Conservation (phyloP, 2,329 filamentous ascomycete genomes). For the Nakataea oryzae region DNA sequence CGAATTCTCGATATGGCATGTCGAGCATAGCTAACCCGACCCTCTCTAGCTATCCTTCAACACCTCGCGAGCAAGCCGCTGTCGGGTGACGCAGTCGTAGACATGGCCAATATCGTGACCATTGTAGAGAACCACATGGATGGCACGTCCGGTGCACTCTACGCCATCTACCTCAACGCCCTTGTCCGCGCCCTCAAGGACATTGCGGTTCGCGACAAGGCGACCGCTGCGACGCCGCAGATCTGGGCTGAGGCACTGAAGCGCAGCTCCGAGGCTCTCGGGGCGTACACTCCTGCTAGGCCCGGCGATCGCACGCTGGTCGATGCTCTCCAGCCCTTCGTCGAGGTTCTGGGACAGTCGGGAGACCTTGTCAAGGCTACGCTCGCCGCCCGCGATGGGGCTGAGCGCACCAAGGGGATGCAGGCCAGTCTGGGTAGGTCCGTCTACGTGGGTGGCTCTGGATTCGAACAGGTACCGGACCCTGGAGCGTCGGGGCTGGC, state of each 20-base stretch:
- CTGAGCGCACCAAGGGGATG: slow-evolving; percentile 85
- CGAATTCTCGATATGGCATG: neutral
- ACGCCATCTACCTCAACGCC: slow-evolving; percentile 82
- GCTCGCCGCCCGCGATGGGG: slow-evolving; percentile 61
- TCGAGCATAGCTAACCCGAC: neutral
- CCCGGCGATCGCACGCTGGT: slow-evolving; percentile 82
- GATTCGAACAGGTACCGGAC: slow-evolving; percentile 60
- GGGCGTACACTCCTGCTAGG: slow-evolving; percentile 76
- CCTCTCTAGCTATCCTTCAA: slow-evolving; percentile 35
- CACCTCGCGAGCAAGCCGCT: slow-evolving; percentile 32
- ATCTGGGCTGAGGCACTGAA: slow-evolving; percentile 56
- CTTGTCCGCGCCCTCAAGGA: slow-evolving; percentile 54
- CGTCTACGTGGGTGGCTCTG: slow-evolving; percentile 71
- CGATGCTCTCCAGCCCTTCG: slow-evolving; percentile 80
- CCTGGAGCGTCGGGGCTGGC: slow-evolving; percentile 66
- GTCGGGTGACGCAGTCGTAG: slow-evolving; percentile 40
- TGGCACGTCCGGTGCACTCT: slow-evolving; percentile 50
- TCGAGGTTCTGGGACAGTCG: slow-evolving; percentile 56
- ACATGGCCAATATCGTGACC: slow-evolving; percentile 40
- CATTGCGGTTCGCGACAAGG: slow-evolving; percentile 24
- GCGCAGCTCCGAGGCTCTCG: slow-evolving; percentile 59
- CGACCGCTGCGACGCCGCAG: slow-evolving; percentile 17
- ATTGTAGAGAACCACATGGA: slow-evolving; percentile 50
- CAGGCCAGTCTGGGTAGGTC: slow-evolving; percentile 74
- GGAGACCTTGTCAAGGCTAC: slow-evolving; percentile 64